These are phyloP conservation scores for Yarrowia sp. DNA, from an alignment of 805 yeast species.

Conservation along the genomic window DNA sequence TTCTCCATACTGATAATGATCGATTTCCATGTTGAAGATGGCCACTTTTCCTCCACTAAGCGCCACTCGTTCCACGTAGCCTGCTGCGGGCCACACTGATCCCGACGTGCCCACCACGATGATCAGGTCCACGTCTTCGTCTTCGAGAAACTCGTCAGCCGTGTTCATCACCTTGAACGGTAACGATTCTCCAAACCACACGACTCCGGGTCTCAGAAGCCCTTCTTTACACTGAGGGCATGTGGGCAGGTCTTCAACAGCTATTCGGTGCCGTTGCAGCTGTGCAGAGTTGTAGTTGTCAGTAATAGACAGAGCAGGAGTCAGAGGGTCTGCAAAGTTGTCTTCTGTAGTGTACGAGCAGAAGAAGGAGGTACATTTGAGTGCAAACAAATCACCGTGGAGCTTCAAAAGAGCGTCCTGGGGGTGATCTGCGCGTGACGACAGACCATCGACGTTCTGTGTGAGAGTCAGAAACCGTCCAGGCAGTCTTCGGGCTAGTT, in stretches of 20 bases:
- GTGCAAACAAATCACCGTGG: slow-evolving; percentile 78
- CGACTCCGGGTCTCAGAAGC: slow-evolving; percentile 83
- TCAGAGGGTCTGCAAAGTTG: slow-evolving; percentile 66
- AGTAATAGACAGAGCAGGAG: slow-evolving; percentile 56
- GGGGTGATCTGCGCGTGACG: slow-evolving; percentile 69
- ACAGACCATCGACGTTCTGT: slow-evolving; percentile 84
- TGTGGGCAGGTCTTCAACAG: slow-evolving; percentile 64
- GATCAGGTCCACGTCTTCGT: slow-evolving; percentile 68
- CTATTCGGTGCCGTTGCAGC: slow-evolving; percentile 51
- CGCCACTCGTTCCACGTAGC: slow-evolving; percentile 80
- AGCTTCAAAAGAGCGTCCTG: slow-evolving; percentile 63
- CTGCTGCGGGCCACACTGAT: slow-evolving; percentile 89
- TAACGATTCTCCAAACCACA: slow-evolving; percentile 93
- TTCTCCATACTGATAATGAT: slow-evolving; percentile 34
- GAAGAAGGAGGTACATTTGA: slow-evolving; percentile 75
- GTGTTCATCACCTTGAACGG: slow-evolving; percentile 67
- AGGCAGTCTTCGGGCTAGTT: slow-evolving; percentile 57
- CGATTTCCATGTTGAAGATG: slow-evolving; percentile 66
- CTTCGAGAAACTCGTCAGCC: slow-evolving; percentile 73
- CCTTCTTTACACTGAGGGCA: slow-evolving; percentile 79
- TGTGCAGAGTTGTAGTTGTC: slow-evolving; percentile 37
- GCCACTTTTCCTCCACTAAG: slow-evolving; percentile 83
- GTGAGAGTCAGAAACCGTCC: slow-evolving; percentile 68
- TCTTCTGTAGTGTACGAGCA: slow-evolving; percentile 65
- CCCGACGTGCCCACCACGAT: slow-evolving; percentile 88